Evolutionary conservation across 2,329 filamentous ascomycete species (phyloP).

Genomic region (Xenoacremonium recifei): DNA sequence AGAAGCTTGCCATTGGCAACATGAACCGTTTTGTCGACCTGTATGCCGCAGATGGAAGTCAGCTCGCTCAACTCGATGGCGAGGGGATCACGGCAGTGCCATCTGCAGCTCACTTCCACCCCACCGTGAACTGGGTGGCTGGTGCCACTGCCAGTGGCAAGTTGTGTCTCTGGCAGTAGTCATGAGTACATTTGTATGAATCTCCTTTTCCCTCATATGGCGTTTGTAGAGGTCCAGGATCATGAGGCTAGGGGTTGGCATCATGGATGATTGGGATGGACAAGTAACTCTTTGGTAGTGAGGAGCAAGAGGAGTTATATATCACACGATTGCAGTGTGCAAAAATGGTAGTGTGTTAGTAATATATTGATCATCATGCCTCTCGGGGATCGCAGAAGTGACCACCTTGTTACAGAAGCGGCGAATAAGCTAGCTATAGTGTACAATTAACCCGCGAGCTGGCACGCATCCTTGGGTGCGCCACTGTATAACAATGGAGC

Average conservation of each 20-base stretch:
- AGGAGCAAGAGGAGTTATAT: no score
- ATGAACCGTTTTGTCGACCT: constrained; percentile 98
- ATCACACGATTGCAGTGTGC: no score
- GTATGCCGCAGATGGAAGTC: constrained; percentile 77
- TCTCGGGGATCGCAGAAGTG: no score
- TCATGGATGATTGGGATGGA: not conserved
- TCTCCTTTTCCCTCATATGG: not conserved
- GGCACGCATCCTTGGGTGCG: no score
- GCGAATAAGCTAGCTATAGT: no score
- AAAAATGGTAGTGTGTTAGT: no score
- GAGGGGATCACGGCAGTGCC: constrained; percentile 94
- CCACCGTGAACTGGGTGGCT: constrained; percentile 84
- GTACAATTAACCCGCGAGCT: no score
- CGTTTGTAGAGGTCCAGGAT: not conserved
- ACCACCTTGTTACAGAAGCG: no score
- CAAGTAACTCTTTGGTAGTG: not conserved
- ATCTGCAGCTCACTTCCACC: constrained; percentile 88
- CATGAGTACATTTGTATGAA: not conserved
- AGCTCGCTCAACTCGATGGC: constrained; percentile 83
- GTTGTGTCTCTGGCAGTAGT: constrained; percentile 76
- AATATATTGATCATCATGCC: no score
- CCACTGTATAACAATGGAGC: no score
- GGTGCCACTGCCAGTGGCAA: constrained; percentile 92
- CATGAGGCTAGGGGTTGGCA: not conserved
- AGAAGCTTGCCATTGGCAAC: constrained; percentile 90